Evolutionary conservation across 495 filamentous ascomycete species (phyloP), one percentile per base, ranked within the genome.

Genomic region (Margaritispora aquatica): DNA sequence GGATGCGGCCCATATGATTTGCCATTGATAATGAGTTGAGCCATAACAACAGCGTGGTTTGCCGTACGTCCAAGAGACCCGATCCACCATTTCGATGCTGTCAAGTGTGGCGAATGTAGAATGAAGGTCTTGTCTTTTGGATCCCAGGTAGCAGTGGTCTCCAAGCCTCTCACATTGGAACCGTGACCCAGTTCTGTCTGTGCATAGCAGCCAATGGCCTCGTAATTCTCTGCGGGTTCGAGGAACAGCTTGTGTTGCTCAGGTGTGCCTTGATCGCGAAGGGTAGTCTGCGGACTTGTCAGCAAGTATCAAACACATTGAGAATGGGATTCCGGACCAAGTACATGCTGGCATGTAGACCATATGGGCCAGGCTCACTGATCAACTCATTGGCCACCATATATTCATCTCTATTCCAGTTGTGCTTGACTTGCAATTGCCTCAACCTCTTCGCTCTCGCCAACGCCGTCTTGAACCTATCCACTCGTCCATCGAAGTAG

Each of bases 81-180:
- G 64, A 89, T 88, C 88, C 88, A 90, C 87, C 86, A 91, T 67
- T 91, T 91, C 36, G 82, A 82, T 17, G 85, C 77, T 10, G 86
- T 89, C 55, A 88, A 72, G 54, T 77, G 72, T 0, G 88, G 88
- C 0, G 84, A 86, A 63, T 87, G 80, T 51, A 91, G 79, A 48
- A 74, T 82, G 70, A 89, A 90, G 4, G 83, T 86, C 71, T 87
- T 84, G 64, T 86, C 80, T 15, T 81, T 71, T 2, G 77, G 67
- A 65, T 88, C 83, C 82, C 85, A 89, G 26, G 81, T 88, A 17
- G 86, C 87, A 11, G 83, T 87, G 19, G 87, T 90, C 70, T 89
- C 85, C 38, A 90, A 72, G 20, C 87, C 87, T 59, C 86, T 79
- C 15, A 90, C 87, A 62, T 90, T 89, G 13, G 80, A 86, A 3